Percentiles rank a stretch among this genome's conserved stretches.
Evolutionary conservation across 331 rosid species (phyloP).

Genomic region (Rhamnella rubrinervis): DNA sequence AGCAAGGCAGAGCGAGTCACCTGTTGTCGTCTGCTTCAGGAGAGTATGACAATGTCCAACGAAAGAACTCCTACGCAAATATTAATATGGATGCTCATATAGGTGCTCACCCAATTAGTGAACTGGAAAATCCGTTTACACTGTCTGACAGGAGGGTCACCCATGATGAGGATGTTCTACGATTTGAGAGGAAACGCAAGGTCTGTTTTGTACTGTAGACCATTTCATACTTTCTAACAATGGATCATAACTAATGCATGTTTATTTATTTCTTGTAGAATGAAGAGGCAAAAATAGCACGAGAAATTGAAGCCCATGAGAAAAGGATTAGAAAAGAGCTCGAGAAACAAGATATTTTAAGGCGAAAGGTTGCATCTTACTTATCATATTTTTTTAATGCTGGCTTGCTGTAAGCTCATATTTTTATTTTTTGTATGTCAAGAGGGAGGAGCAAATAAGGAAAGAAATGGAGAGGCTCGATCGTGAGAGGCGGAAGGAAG

Average conservation of each 20-base stretch:
- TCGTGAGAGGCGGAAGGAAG: conserved; percentile 74
- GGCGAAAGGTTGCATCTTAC: conserved; percentile 55
- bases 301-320: conserved; percentile 74
- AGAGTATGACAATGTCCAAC: conserved; percentile 34
- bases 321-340: conserved; percentile 67
- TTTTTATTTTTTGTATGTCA: conserved; percentile 9
- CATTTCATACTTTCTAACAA: conserved; percentile 13
- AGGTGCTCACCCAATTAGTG: conserved; percentile 45
- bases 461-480: conserved; percentile 74
- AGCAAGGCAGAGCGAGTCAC: conserved; percentile 46
- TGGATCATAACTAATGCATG: conserved; percentile 14
- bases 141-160: conserved; percentile 40
- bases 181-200: conserved; percentile 64
- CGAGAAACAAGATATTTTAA: conserved; percentile 69
- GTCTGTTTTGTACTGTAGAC: conserved; percentile 29
- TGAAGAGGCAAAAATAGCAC: conserved; percentile 63
- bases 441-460: conserved; percentile 72
- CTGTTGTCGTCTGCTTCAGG: conserved; percentile 44
- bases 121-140: conserved; percentile 36
- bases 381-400: not conserved
- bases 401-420: conserved; percentile 20
- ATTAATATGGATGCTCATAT: conserved; percentile 34
- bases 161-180: conserved; percentile 47
- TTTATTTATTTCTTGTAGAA: conserved; percentile 36
- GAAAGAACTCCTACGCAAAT: conserved; percentile 36